Base-by-base conservation (phyloP, 306 rosid species). In the Vigna mungo region DNA sequence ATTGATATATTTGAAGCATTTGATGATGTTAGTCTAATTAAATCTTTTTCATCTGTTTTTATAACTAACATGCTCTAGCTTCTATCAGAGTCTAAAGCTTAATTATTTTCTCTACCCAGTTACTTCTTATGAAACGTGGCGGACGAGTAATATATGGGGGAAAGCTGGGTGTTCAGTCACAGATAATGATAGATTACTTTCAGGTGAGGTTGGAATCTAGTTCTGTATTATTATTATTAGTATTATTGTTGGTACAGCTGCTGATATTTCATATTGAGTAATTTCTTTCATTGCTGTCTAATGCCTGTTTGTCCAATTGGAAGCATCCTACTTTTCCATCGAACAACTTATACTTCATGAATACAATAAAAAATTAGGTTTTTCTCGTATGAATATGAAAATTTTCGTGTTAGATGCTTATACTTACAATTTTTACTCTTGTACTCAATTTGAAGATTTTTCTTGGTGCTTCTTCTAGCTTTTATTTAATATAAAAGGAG, bases 41-140 rank as follows among this genome's bases (percentile, higher is more conserved):
- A 58, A 53, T n/a, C 60, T 37, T 83, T 36, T 64, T 16, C 16
- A 15, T 5, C 10, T 64, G 73, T 25, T 83, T 67, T 64, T 47
- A 76, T 74, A 75, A 77, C 68, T 25, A 60, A 48, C 62, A 60
- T 61, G 69, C 63, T 37, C 23, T 76, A 41, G 79, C 71, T 61
- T 85, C 63, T 66, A 37, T 43, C 12, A 18, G 20, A 59, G 53
- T 73, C 44, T 78, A 83, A 85, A 21, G 56, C 43, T 77, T 68
- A 36, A 21, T 27, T 66, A 3, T 30, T 70, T 66, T 74, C 72
- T 55, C 47, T 83, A 58, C 71, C 69, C 86, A 93, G 98, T 88
- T 93, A 80, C 93, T 93, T 83, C 97, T 93, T 10, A 84, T 93
- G 97, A 93, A 93, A 85, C 93, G 97, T 54, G 98, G 97, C 10